Conservation (phyloP, 2,329 filamentous ascomycete genomes). For the Fusarium sp. region DNA sequence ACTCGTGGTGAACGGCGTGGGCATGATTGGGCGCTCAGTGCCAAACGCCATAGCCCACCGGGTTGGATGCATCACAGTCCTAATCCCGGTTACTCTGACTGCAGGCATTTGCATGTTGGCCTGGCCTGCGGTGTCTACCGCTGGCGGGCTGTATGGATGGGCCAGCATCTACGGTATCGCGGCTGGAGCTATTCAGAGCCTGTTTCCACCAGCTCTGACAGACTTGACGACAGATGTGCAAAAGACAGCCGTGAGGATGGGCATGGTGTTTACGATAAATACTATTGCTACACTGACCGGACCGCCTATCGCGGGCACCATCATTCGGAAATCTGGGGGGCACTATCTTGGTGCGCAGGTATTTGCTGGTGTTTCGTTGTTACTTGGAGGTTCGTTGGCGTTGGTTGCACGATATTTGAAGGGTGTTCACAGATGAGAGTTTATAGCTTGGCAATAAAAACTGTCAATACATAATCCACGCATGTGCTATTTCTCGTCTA, state of each 20-base stretch:
- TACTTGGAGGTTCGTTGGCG: neutral
- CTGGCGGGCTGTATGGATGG: neutral
- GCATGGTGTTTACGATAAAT: neutral
- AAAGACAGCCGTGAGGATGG: neutral
- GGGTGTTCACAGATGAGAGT: neutral
- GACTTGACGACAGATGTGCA: neutral
- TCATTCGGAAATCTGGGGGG: neutral
- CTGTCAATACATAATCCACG: no score
- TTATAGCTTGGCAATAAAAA: no score
- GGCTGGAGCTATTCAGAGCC: neutral
- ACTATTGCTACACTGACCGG: neutral
- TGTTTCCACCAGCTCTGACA: neutral
- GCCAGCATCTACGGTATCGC: neutral
- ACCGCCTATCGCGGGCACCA: neutral
- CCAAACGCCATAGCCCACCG: neutral
- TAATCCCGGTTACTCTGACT: neutral
- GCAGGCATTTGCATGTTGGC: neutral
- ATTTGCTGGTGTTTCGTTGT: neutral
- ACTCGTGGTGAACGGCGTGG: neutral
- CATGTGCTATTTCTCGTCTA: no score
- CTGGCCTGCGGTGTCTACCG: neutral
- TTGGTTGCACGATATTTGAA: neutral
- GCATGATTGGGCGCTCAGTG: neutral
- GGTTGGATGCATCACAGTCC: neutral
- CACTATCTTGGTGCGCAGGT: neutral